phyloP scores from a whole-genome alignment of 495 filamentous ascomycete genomes.

The Penicillium longicatenatum region DNA sequence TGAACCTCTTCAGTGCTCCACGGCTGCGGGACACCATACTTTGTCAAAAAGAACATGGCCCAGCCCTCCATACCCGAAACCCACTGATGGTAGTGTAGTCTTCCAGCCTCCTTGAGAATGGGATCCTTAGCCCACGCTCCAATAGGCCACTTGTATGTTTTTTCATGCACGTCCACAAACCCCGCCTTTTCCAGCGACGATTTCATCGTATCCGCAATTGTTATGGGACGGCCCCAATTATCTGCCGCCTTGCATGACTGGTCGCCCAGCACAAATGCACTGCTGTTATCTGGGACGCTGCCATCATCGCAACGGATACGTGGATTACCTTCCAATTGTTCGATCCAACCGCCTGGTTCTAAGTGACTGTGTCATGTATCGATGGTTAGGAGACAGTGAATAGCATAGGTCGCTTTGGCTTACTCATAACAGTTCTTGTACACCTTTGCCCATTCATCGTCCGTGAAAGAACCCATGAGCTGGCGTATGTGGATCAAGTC shows the following conservation, averaged over 20 bases:
- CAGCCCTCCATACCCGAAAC: constrained; percentile 1
- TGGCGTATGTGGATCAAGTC: constrained; percentile 15
- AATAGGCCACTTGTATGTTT: constrained; percentile 3
- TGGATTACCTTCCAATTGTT: constrained; percentile 49
- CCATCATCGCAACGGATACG: constrained; percentile 43
- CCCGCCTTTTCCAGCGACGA: not conserved
- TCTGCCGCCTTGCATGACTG: not conserved
- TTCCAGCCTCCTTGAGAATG: not conserved
- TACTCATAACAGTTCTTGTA: constrained; percentile 8
- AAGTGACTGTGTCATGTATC: not conserved
- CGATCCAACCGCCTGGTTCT: constrained; percentile 51
- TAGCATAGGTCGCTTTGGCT: not conserved
- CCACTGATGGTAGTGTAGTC: constrained; percentile 1
- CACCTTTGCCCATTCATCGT: not conserved
- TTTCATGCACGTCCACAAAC: constrained; percentile 6
- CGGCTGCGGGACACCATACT: not conserved
- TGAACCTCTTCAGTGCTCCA: constrained; percentile 20
- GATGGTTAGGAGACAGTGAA: not conserved
- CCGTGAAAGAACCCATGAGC: not conserved
- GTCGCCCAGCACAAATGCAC: not conserved
- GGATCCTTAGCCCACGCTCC: constrained; percentile 3
- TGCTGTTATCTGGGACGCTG: not conserved
- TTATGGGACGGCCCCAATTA: not conserved
- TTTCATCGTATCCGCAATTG: not conserved
- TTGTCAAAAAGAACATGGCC: constrained; percentile 3